Evolutionary conservation across 2,329 filamentous ascomycete species (phyloP).

Genomic region (Thermoascus crustaceus): DNA sequence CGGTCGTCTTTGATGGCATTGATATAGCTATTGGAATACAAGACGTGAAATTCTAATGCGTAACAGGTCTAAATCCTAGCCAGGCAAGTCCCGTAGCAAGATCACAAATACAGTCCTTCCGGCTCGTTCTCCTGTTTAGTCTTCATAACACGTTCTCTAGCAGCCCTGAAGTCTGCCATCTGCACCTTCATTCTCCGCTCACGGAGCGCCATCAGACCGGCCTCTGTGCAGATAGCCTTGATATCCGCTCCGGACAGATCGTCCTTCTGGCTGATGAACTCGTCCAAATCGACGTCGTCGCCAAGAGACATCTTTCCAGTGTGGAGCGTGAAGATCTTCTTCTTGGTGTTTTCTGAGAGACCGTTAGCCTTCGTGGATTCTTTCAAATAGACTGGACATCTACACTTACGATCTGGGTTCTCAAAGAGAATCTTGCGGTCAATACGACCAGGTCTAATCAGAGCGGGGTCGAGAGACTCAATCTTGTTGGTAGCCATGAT

Average conservation of each 20-base stretch:
- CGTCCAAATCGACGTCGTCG: conserved; percentile 94
- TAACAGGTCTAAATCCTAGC: not conserved
- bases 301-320: conserved; percentile 98
- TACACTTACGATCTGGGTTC: conserved; percentile 60
- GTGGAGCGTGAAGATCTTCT: conserved; percentile 98
- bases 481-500: conserved; percentile 99
- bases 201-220: conserved; percentile 84
- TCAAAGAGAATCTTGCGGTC: conserved; percentile 90
- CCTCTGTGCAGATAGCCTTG: conserved; percentile 97
- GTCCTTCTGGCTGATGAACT: conserved; percentile 98
- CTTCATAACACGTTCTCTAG: conserved; percentile 88
- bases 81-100: conserved; percentile 1
- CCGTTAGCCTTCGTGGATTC: conserved; percentile 15
- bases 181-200: conserved; percentile 97
- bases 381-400: not conserved
- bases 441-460: conserved; percentile 95
- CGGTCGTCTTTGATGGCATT: too few relatives aligned
- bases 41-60: too few relatives aligned
- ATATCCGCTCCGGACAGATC: conserved; percentile 96
- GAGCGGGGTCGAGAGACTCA: conserved; percentile 87
- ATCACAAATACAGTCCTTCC: conserved; percentile 94
- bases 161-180: conserved; percentile 94
- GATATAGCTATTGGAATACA: too few relatives aligned
- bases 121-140: conserved; percentile 98
- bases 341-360: conserved; percentile 65